Conservation (phyloP, 306 rosid genomes). For the Gleditsia sinensis region DNA sequence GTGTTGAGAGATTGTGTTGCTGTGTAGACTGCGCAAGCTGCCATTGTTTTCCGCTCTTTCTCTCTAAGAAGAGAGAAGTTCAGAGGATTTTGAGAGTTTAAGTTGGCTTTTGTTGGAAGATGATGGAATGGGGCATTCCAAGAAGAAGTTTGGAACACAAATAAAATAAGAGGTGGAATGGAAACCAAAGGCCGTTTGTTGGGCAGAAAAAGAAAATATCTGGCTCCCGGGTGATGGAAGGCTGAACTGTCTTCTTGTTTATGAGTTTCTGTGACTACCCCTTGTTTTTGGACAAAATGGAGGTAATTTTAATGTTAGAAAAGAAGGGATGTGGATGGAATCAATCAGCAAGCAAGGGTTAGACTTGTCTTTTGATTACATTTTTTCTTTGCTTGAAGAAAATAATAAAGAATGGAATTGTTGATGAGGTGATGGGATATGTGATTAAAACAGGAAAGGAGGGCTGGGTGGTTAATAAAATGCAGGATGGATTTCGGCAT, state of each 20-base stretch:
- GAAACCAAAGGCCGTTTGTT: conserved; percentile 39
- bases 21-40: conserved; percentile 82
- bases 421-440: conserved; percentile 46
- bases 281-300: conserved; percentile 55
- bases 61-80: conserved; percentile 26
- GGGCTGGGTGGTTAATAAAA: conserved; percentile 50
- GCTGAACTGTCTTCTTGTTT: conserved; percentile 38
- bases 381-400: neutral
- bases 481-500: conserved; percentile 58
- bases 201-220: conserved; percentile 36
- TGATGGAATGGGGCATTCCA: conserved; percentile 37
- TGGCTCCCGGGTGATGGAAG: conserved; percentile 21
- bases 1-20: conserved; percentile 69
- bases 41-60: conserved; percentile 49
- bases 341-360: conserved; percentile 35
- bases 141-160: conserved; percentile 44
- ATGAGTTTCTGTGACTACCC: conserved; percentile 63
- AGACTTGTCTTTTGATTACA: conserved; percentile 32
- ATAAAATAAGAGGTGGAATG: conserved; percentile 49
- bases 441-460: conserved; percentile 51
- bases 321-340: conserved; percentile 28
- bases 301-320: conserved; percentile 29
- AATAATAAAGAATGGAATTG: conserved; percentile 31
- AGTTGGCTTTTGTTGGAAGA: conserved; percentile 33
- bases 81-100: conserved; percentile 35